These are phyloP conservation scores for Teratosphaeria viscida DNA, from an alignment of 2,329 filamentous ascomycete genomes.

Conservation along the genomic window DNA sequence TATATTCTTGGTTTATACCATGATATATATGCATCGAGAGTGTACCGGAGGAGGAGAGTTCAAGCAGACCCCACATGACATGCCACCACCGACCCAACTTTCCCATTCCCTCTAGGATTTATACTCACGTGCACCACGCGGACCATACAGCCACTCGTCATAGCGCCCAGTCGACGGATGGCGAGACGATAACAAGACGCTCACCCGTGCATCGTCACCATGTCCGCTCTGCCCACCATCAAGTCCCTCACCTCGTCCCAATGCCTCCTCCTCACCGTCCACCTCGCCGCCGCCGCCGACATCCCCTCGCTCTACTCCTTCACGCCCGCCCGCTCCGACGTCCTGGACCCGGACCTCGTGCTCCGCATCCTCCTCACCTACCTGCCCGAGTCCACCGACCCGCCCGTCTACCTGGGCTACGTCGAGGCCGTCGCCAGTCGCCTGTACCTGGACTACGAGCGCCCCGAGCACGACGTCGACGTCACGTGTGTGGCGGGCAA, in stretches of 20 bases:
- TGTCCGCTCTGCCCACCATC: background rate
- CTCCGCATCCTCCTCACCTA: conserved; percentile 67
- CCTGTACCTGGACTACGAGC: conserved; percentile 32
- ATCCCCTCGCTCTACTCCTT: conserved; percentile 52
- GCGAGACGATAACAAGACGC: background rate
- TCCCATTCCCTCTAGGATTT: too few species aligned
- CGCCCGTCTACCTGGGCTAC: conserved; percentile 52
- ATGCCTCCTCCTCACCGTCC: conserved; percentile 60
- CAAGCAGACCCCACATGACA: too few species aligned
- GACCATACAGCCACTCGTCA: too few species aligned
- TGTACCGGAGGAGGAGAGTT: too few species aligned
- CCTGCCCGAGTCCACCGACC: conserved; percentile 60
- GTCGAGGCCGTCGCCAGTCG: conserved; percentile 47
- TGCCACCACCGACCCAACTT: too few species aligned
- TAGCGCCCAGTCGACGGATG: background rate
- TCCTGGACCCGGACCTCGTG: conserved; percentile 54
- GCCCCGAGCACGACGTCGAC: conserved; percentile 41
- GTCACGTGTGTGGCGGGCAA: conserved; percentile 46
- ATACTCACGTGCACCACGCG: too few species aligned
- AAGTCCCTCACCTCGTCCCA: conserved; percentile 51
- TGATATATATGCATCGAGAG: too few species aligned
- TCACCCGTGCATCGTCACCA: background rate
- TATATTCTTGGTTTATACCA: background rate
- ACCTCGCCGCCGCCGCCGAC: conserved; percentile 57
- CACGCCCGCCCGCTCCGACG: conserved; percentile 44